Base-by-base conservation (phyloP, 176 grass and related monocot species). In the Oryza punctata region DNA sequence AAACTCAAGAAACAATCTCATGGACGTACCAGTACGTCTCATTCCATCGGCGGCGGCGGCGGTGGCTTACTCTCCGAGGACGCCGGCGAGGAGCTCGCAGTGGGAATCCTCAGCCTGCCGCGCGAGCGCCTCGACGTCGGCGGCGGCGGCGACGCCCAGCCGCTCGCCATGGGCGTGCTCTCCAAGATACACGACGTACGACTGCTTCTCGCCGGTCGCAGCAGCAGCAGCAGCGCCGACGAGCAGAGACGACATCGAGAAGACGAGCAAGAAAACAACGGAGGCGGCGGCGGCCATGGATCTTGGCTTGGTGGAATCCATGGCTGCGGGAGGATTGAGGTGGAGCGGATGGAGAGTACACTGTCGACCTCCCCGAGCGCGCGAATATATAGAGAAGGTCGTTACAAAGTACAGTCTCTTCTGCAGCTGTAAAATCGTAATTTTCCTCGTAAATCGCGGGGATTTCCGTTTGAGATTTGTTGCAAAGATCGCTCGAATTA, bases 111-210 rank as follows among this genome's bases (percentile, higher is more conserved):
- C 35, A 23, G 82, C 90, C 73, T 45, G 76, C 12, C 63, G 50
- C 49, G 91, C 86, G 18, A 84, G 67, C 30, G 59, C 66, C 32
- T 38, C 59, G 10, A 86, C 33, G 26, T 67, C 86, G 12, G 1
- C 52, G 52, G 52, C 14, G 52, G 33, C 33, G 57, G 27, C 13
- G 13, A 67, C 81, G 3, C 54, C 79, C 37, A 84, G 82, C 61
- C 28, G 46, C 10, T 75, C 59, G 44, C 76, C 72, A 54, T 93
- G 96, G 69, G 87, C 81, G 81, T 98, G 91, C 18, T 90, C 89
- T 47, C 96, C 96, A 5, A 98, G 72, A 85, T 98, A 98, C 77
- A 98, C 87, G 14, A 98, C 82, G 90, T 91, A 98, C 30, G 93
- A 95, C 57, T 87, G 89, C 82, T 49, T 59, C 43, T 77, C 33